A percentile compares a stretch with the other conserved stretches of the same genome.
phyloP scores from a whole-genome alignment of 176 grass and related monocot genomes.

The Dactylis glomerata region DNA sequence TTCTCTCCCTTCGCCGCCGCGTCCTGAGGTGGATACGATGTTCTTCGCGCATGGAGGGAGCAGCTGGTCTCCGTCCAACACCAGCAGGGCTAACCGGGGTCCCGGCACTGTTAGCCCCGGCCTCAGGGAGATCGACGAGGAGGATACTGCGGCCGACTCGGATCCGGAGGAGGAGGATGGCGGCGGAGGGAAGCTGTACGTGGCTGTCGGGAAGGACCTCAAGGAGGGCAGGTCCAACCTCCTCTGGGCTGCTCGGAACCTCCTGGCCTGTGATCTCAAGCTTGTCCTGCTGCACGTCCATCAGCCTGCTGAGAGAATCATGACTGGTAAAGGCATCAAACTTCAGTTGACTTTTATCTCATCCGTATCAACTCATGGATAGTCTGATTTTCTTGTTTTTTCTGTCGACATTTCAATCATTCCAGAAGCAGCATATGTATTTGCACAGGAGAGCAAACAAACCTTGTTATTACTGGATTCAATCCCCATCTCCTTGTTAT shows the following conservation, averaged over 20 bases:
- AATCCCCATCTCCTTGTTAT: not conserved
- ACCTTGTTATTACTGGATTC: not conserved
- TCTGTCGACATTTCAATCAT: not conserved
- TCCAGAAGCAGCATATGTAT: not conserved
- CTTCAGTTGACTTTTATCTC: not conserved
- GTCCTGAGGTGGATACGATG: not conserved
- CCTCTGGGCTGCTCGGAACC: constrained; percentile 8
- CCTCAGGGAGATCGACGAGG: constrained; percentile 42
- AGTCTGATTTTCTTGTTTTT: not conserved
- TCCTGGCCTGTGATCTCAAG: not conserved
- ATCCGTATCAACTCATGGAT: not conserved
- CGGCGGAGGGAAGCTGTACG: constrained; percentile 35
- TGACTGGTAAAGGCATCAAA: constrained; percentile 22
- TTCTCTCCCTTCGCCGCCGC: not conserved
- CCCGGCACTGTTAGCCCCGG: constrained; percentile 6
- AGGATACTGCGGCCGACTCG: not conserved
- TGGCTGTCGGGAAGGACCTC: constrained; percentile 41
- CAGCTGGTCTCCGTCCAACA: not conserved
- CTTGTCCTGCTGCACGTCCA: constrained; percentile 64
- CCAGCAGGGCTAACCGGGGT: not conserved
- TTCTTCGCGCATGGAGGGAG: constrained; percentile 1
- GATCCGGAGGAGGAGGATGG: not conserved
- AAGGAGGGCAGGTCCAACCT: constrained; percentile 40
- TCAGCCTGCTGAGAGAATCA: constrained; percentile 49
- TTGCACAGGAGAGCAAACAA: not conserved